Evolutionary conservation across 164 flowering plant species (phyloP).

Genomic region (Tetracentron sinense): DNA sequence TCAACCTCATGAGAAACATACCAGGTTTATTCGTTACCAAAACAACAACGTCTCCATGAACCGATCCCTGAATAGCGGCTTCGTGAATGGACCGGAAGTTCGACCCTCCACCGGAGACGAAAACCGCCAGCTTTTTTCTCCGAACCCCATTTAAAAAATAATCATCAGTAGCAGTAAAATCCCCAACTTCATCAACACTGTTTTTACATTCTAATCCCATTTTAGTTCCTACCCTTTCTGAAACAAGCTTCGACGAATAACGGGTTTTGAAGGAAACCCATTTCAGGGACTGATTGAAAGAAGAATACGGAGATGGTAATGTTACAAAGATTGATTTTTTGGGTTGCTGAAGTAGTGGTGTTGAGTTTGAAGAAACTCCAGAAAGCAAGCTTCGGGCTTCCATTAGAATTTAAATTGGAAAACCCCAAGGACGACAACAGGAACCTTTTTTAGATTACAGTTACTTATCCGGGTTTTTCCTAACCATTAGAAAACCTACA

Average conservation of each 20-base stretch:
- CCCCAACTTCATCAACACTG: constrained; percentile 16
- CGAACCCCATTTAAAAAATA: constrained; percentile 11
- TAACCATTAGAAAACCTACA: too few species aligned
- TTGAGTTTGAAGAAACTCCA: constrained; percentile 18
- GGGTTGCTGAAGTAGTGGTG: constrained; percentile 13
- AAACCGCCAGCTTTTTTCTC: constrained; percentile 67
- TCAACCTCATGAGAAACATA: constrained; percentile 9
- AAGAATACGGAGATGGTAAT: background rate
- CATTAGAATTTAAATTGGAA: too few species aligned
- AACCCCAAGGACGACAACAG: too few species aligned
- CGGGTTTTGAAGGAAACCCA: constrained; percentile 20
- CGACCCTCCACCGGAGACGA: constrained; percentile 95
- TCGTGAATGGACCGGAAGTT: constrained; percentile 69
- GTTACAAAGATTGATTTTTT: background rate
- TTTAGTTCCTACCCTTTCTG: constrained; percentile 10
- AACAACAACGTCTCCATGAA: constrained; percentile 65
- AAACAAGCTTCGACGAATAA: constrained; percentile 2
- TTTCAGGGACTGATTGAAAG: constrained; percentile 10
- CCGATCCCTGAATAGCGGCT: constrained; percentile 39
- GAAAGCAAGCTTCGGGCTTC: constrained; percentile 32
- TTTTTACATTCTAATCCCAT: constrained; percentile 21
- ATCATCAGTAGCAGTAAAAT: constrained; percentile 13
- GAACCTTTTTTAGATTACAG: too few species aligned
- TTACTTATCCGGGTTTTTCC: too few species aligned
- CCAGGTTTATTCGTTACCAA: constrained; percentile 76